These are phyloP conservation scores for Candida namnaoensis DNA, from an alignment of 805 yeast species.

Conservation along the genomic window DNA sequence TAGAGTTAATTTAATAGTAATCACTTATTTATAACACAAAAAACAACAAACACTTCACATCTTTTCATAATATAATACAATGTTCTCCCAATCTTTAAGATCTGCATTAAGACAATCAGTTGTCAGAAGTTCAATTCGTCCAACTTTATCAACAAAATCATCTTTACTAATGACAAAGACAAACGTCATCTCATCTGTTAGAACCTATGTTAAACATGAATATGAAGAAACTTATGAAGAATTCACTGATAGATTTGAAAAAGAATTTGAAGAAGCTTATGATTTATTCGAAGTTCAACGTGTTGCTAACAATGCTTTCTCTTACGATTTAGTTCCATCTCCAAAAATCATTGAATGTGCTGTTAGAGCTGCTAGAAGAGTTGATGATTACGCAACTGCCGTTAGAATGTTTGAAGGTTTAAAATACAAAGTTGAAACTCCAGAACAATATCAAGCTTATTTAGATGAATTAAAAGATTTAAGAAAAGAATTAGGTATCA, in stretches of 20 bases:
- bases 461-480: conserved; percentile 88
- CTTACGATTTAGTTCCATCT: conserved; percentile 97
- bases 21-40: too few species aligned
- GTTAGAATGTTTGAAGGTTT: conserved; percentile 97
- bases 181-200: conserved; percentile 21
- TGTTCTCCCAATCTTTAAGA: conserved; percentile 1
- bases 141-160: conserved; percentile 2
- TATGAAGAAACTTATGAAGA: conserved; percentile 93
- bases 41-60: too few species aligned
- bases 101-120: conserved; percentile 10
- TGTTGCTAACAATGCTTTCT: conserved; percentile 94
- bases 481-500: conserved; percentile 88
- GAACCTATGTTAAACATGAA: conserved; percentile 75
- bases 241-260: conserved; percentile 81
- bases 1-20: too few species aligned
- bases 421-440: conserved; percentile 91
- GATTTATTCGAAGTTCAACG: conserved; percentile 85
- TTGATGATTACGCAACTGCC: conserved; percentile 97
- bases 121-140: conserved; percentile 11
- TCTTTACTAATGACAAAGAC: conserved; percentile 4
- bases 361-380: conserved; percentile 96
- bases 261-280: conserved; percentile 92
- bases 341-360: conserved; percentile 95
- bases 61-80: neutral
- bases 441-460: conserved; percentile 91